Evolutionary conservation across 129 eudicot species (phyloP), one percentile per base, ranked within the genome.

Genomic region (Flaveria ramosissima): DNA sequence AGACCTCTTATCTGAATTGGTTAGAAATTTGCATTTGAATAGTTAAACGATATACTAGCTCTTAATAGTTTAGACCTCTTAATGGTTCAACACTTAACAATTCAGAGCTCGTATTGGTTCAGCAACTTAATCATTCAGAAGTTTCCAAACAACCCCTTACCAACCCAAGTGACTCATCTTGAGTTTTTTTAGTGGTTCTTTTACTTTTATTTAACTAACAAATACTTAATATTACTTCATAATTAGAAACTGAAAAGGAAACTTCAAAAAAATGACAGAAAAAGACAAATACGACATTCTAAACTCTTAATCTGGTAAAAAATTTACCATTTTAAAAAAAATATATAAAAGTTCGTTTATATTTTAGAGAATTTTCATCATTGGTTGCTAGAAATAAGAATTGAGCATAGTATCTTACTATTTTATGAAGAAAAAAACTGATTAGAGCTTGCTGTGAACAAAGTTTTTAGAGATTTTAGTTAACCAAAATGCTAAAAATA

Each of bases 401-500:
- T 51, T 16, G 57, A 51, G 3, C 57, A 16, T 51, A 2, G 7
- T 51, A 5, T 13, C 9, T 0, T 51, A n/a, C 57, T 16, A 15
- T 9, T 45, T 45, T 45, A 45, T 45, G 48, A 0, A 2, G 2
- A 2, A 10, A 10, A 55, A 19, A 55, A 59, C n/a, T 59, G 4
- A 10, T 59, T 59, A 1, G 24, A 21, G 65, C 30, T 59, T 59
- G 10, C 36, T 0, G 2, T 59, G 11, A 39, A 41, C 61, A 42
- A 41, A 9, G 71, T 20, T 68, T 68, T 13, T 68, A 43, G 21
- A 10, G 19, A 53, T 53, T 53, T 17, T 13, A 55, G 61, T 45
- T 69, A 19, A 14, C 57, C 14, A 32, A 19, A 10, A 45, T 12
- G 39, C 73, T 69, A 69, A 69, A 68, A 17, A 75, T 62, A 50